Conservation (phyloP, 805 yeast genomes). For the Priceomyces haplophilus region DNA sequence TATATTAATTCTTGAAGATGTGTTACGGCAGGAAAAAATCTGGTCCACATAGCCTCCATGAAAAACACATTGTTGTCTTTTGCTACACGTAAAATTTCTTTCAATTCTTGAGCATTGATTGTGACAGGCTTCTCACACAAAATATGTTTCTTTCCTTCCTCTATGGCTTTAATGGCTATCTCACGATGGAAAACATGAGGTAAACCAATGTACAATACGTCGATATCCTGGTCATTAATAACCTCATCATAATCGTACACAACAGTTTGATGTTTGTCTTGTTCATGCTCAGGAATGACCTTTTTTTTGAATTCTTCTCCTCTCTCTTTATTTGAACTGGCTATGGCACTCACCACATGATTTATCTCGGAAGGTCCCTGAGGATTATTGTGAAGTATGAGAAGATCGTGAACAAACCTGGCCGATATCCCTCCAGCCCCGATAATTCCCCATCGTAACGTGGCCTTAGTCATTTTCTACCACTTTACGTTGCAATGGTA, state of each 20-base stretch:
- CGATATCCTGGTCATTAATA: constrained; percentile 40
- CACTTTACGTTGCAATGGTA: too few relatives aligned
- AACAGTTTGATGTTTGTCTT: constrained; percentile 24
- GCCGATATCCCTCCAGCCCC: constrained; percentile 49
- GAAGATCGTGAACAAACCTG: constrained; percentile 40
- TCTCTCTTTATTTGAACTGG: constrained; percentile 33
- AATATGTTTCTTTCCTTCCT: constrained; percentile 45
- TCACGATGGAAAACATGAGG: constrained; percentile 53
- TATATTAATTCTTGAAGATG: constrained; percentile 35
- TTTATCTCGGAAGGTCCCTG: constrained; percentile 19
- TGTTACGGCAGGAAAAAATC: constrained; percentile 48
- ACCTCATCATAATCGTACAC: constrained; percentile 42
- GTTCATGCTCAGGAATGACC: constrained; percentile 14
- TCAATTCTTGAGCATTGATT: constrained; percentile 44
- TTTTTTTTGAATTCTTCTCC: constrained; percentile 32
- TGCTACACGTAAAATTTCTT: constrained; percentile 43
- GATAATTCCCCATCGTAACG: constrained; percentile 45
- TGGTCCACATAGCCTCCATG: constrained; percentile 62
- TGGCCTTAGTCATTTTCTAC: background rate
- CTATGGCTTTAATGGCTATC: constrained; percentile 40
- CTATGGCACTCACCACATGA: constrained; percentile 39
- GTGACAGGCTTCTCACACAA: constrained; percentile 57
- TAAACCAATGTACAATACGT: constrained; percentile 52
- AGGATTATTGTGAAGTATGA: constrained; percentile 20
- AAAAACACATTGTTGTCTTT: constrained; percentile 40